These are phyloP conservation scores for Epichloe uncinata DNA, from an alignment of 2,329 filamentous ascomycete species.

Conservation along the genomic window DNA sequence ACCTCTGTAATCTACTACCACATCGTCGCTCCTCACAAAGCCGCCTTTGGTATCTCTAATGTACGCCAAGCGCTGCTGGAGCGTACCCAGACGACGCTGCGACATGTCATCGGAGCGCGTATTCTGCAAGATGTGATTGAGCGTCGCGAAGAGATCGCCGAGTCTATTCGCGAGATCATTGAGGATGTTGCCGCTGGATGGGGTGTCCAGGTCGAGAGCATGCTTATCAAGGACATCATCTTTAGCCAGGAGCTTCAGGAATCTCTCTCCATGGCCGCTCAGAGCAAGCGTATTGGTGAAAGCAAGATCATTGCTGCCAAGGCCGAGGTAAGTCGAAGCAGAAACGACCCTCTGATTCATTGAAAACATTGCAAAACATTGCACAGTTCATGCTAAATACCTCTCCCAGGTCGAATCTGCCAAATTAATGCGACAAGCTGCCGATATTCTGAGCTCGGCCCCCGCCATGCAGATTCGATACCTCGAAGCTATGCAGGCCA, in stretches of 20 bases:
- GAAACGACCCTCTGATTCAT: neutral
- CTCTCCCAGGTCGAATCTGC: slow-evolving; percentile 61
- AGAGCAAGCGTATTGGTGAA: slow-evolving; percentile 96
- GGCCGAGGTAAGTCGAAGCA: slow-evolving; percentile 48
- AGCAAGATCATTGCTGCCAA: slow-evolving; percentile 96
- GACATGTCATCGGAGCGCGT: slow-evolving; percentile 89
- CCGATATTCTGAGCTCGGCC: slow-evolving; percentile 81
- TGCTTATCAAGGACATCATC: slow-evolving; percentile 99
- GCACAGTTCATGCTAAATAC: slow-evolving; percentile 1
- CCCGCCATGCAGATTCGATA: slow-evolving; percentile 98
- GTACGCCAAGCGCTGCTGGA: slow-evolving; percentile 93
- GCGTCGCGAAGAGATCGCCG: slow-evolving; percentile 90
- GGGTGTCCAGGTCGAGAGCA: slow-evolving; percentile 93
- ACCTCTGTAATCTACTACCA: slow-evolving; percentile 99
- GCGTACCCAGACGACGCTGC: slow-evolving; percentile 93
- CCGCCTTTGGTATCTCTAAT: slow-evolving; percentile 91
- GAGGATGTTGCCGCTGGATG: slow-evolving; percentile 88
- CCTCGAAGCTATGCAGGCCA: slow-evolving; percentile 95
- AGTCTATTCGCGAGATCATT: slow-evolving; percentile 92
- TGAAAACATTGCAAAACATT: neutral
- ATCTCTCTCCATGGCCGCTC: slow-evolving; percentile 92
- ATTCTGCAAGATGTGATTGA: slow-evolving; percentile 97
- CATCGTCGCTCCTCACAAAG: slow-evolving; percentile 89
- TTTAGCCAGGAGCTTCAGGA: slow-evolving; percentile 95
- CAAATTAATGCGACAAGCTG: slow-evolving; percentile 85